Percentiles rank a stretch among this genome's conserved stretches.
Conservation (phyloP, 352 stramenopile genomes). For the Phytophthora rubi region DNA sequence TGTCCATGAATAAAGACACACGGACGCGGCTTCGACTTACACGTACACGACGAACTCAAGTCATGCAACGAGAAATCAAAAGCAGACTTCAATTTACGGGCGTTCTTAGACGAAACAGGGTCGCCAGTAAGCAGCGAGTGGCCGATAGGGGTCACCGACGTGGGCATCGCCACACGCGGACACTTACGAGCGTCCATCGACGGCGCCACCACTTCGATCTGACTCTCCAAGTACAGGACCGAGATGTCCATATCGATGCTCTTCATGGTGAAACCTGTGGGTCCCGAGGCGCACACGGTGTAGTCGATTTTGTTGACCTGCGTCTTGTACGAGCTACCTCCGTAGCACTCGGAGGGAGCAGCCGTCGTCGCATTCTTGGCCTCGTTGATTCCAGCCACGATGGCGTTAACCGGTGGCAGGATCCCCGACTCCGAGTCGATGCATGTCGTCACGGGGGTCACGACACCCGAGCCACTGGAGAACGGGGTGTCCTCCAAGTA, state of each 20-base stretch:
- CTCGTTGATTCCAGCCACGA: conserved; percentile 13
- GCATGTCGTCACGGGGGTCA: conserved; percentile 9
- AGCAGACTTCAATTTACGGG: conserved; percentile 10
- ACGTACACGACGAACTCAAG: conserved; percentile 13
- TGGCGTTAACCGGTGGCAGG: conserved; percentile 12
- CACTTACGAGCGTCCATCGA: conserved; percentile 5
- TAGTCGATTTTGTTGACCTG: conserved; percentile 14
- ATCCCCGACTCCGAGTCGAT: conserved; percentile 7
- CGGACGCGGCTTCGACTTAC: conserved; percentile 21
- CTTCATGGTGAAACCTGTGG: conserved; percentile 24
- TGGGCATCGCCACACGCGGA: background rate
- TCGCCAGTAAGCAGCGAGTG: conserved; percentile 13
- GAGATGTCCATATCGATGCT: conserved; percentile 25
- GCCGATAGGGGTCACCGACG: conserved; percentile 6
- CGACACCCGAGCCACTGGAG: conserved; percentile 3
- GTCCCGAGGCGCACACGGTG: conserved; percentile 6
- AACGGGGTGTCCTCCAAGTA: conserved; percentile 23
- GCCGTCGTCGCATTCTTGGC: conserved; percentile 3
- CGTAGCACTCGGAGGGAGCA: conserved; percentile 1
- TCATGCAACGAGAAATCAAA: conserved; percentile 17
- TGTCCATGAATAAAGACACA: conserved; percentile 30
- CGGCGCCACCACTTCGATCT: conserved; percentile 11
- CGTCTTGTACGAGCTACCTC: conserved; percentile 14
- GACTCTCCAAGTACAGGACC: conserved; percentile 20
- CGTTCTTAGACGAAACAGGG: background rate